These are phyloP conservation scores for Neonothopanus nambi DNA, from an alignment of 1,284 basidiomycete genomes.

Conservation along the genomic window DNA sequence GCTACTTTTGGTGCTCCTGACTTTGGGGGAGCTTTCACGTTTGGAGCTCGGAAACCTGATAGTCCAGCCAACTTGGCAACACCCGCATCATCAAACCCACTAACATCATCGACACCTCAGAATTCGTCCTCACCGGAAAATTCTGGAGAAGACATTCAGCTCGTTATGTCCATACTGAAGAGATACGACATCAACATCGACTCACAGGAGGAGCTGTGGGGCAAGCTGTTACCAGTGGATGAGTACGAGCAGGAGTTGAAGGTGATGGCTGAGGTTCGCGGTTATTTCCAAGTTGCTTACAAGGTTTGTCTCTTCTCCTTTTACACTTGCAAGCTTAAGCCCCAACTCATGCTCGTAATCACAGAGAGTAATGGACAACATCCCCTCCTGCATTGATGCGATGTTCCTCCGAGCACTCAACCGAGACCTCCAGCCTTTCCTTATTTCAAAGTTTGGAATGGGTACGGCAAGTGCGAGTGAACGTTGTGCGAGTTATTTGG, in stretches of 20 bases:
- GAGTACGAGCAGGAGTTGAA: conserved; percentile 40
- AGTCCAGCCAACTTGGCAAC: too few relatives aligned
- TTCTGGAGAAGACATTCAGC: too few relatives aligned
- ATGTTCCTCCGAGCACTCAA: conserved; percentile 36
- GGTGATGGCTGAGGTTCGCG: conserved; percentile 46
- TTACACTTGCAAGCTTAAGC: background rate
- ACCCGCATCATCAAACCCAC: too few relatives aligned
- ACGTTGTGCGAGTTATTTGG: conserved; percentile 35
- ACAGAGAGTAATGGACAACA: conserved; percentile 46
- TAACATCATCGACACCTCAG: too few relatives aligned
- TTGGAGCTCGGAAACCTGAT: too few relatives aligned
- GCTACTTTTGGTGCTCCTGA: too few relatives aligned
- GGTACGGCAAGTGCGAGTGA: conserved; percentile 30
- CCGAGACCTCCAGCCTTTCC: conserved; percentile 29
- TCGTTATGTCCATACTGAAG: too few relatives aligned
- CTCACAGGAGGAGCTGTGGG: conserved; percentile 32
- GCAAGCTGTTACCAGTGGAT: conserved; percentile 34
- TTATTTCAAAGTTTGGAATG: conserved; percentile 37
- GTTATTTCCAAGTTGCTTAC: conserved; percentile 44
- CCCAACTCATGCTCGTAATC: background rate
- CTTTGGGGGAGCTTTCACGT: too few relatives aligned
- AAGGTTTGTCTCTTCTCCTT: conserved; percentile 36
- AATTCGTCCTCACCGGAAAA: too few relatives aligned
- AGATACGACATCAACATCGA: too few relatives aligned
- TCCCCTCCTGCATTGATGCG: conserved; percentile 42